phyloP scores from a whole-genome alignment of 2,329 filamentous ascomycete genomes.

The Phymatotrichopsis omnivora region DNA sequence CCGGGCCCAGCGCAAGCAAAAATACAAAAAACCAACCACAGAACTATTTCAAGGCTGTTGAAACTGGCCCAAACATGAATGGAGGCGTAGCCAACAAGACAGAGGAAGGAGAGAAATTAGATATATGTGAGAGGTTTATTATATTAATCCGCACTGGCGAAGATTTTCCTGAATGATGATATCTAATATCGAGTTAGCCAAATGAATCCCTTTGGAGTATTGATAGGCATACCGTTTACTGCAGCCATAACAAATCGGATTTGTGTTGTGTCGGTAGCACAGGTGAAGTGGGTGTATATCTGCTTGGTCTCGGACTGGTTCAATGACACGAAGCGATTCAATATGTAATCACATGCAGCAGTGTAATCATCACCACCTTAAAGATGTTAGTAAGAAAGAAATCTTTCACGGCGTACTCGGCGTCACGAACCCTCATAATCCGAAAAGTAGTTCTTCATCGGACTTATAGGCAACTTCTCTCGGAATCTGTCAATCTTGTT shows the following conservation, averaged over 20 bases:
- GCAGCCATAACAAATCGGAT: constrained; percentile 99
- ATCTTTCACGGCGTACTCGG: constrained; percentile 12
- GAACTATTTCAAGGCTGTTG: too few species aligned
- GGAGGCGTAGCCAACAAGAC: too few species aligned
- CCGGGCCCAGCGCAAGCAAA: too few species aligned
- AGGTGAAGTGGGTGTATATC: constrained; percentile 99
- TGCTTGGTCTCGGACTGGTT: constrained; percentile 99
- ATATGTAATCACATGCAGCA: constrained; percentile 94
- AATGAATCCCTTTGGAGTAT: not conserved
- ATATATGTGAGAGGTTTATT: constrained; percentile 36
- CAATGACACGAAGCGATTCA: constrained; percentile 94
- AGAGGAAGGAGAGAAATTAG: constrained; percentile 21
- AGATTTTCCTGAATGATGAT: constrained; percentile 99
- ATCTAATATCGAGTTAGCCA: constrained; percentile 46
- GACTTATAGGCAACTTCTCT: constrained; percentile 61
- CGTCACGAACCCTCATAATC: constrained; percentile 54
- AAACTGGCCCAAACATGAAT: too few species aligned
- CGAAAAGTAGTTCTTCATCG: constrained; percentile 67
- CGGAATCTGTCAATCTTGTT: constrained; percentile 70
- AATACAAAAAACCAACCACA: too few species aligned
- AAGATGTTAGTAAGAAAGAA: constrained; percentile 12
- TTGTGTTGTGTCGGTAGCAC: constrained; percentile 95
- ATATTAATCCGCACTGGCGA: constrained; percentile 92
- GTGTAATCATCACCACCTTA: constrained; percentile 83
- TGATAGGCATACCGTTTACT: constrained; percentile 68